Conservation (phyloP, 2,329 filamentous ascomycete species). For the Volutella citrinella region DNA sequence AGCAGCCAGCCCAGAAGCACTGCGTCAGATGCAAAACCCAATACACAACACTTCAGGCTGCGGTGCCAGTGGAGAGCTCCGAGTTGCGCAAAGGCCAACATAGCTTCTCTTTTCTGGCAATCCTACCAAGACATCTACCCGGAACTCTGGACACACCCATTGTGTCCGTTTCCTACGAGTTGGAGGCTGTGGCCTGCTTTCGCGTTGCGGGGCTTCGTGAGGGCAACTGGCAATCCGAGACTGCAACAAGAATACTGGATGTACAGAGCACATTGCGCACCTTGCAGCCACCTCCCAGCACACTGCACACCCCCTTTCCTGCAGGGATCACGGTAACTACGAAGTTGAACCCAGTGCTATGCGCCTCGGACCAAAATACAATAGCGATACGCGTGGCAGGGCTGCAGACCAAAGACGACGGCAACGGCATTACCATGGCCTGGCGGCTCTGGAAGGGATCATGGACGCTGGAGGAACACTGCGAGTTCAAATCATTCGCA, state of each 20-base stretch:
- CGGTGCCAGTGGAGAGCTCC: too few relatives aligned
- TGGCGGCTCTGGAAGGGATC: conserved; percentile 88
- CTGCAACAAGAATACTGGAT: conserved; percentile 62
- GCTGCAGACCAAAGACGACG: conserved; percentile 66
- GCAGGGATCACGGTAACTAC: conserved; percentile 86
- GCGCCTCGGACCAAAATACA: conserved; percentile 72
- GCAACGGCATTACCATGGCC: conserved; percentile 64
- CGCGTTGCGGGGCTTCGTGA: conserved; percentile 46
- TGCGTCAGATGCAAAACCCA: too few relatives aligned
- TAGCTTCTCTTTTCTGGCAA: conserved; percentile 83
- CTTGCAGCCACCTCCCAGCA: conserved; percentile 65
- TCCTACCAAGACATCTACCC: conserved; percentile 79
- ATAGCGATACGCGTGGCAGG: conserved; percentile 40
- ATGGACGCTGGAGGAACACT: conserved; percentile 87
- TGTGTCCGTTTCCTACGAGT: conserved; percentile 71
- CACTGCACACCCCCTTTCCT: conserved; percentile 81
- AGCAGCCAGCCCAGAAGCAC: too few relatives aligned
- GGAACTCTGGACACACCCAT: conserved; percentile 73
- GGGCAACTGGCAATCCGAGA: conserved; percentile 42
- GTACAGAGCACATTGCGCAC: conserved; percentile 82
- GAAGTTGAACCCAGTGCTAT: conserved; percentile 73
- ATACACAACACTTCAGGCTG: too few relatives aligned
- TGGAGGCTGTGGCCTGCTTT: conserved; percentile 63
- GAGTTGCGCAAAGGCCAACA: too few relatives aligned
- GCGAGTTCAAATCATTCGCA: conserved; percentile 70